These are phyloP conservation scores for Thelephora terrestris DNA, from an alignment of 1,284 basidiomycete genomes.

Conservation along the genomic window DNA sequence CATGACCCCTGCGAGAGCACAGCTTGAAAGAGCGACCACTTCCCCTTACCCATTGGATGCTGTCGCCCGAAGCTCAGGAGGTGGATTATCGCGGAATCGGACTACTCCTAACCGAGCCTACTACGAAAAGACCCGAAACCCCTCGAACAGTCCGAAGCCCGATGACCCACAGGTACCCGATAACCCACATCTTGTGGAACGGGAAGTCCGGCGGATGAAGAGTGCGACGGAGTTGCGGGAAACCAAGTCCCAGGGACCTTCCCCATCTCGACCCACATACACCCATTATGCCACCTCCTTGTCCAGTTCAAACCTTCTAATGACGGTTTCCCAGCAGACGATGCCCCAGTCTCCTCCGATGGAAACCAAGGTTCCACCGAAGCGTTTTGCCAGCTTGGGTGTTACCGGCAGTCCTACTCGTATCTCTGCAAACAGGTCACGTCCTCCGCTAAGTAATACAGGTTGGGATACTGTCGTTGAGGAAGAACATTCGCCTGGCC, in stretches of 20 bases:
- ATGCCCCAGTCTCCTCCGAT: conserved; percentile 11
- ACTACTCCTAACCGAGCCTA: conserved; percentile 61
- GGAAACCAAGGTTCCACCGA: conserved; percentile 29
- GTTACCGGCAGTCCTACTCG: conserved; percentile 25
- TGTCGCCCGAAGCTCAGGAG: conserved; percentile 18
- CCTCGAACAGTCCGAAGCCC: conserved; percentile 7
- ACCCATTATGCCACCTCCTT: conserved; percentile 46
- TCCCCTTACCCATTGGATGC: conserved; percentile 25
- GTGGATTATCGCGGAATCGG: conserved; percentile 51
- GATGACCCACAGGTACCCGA: conserved; percentile 23
- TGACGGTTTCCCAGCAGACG: conserved; percentile 14
- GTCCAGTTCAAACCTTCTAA: conserved; percentile 54
- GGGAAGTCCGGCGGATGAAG: conserved; percentile 74
- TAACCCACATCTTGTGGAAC: conserved; percentile 35
- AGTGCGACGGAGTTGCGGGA: conserved; percentile 69
- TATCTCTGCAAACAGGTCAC: conserved; percentile 23
- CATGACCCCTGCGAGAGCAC: conserved; percentile 51
- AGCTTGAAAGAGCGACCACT: conserved; percentile 39
- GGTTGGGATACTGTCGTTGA: conserved; percentile 24
- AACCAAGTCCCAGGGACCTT: conserved; percentile 5
- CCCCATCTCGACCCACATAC: conserved; percentile 18
- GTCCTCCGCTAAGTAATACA: conserved; percentile 35
- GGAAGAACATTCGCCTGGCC: conserved; percentile 14
- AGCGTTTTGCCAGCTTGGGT: conserved; percentile 62
- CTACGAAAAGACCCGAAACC: conserved; percentile 35